These are phyloP conservation scores for Neolentinus lepideus DNA, from an alignment of 1,284 basidiomycete species.

Conservation along the genomic window DNA sequence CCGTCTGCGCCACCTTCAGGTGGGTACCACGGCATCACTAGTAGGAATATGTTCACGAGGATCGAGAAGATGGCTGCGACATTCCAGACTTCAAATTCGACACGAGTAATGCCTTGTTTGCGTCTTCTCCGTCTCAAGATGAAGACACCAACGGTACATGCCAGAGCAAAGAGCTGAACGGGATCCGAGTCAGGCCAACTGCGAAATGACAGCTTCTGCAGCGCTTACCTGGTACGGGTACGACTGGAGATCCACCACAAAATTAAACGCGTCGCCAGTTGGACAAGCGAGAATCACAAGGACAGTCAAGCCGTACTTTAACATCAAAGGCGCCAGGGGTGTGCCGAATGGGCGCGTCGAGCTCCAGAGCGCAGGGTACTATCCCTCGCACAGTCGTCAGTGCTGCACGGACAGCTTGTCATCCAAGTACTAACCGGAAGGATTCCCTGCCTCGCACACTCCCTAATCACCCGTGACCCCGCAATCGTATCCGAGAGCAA, in stretches of 20 bases:
- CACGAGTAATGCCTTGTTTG: conserved; percentile 8
- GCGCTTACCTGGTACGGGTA: conserved; percentile 6
- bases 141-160: conserved; percentile 12
- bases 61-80: conserved; percentile 9
- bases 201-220: not conserved
- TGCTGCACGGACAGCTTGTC: conserved; percentile 12
- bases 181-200: not conserved
- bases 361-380: conserved; percentile 33
- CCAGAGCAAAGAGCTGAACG: conserved; percentile 9
- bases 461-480: not conserved
- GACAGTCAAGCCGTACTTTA: conserved; percentile 40
- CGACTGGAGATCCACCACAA: conserved; percentile 37
- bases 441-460: conserved; percentile 9
- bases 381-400: conserved; percentile 39
- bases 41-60: conserved; percentile 9
- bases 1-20: not conserved
- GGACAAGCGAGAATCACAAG: conserved; percentile 41
- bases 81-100: conserved; percentile 10
- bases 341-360: conserved; percentile 40
- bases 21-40: conserved; percentile 14
- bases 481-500: conserved; percentile 13
- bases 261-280: conserved; percentile 47
- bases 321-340: conserved; percentile 33
- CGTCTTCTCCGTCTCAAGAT: conserved; percentile 10
- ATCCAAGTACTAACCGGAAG: conserved; percentile 14